Conservation (phyloP, 441 rosid genomes). For the Erodium texanum region DNA sequence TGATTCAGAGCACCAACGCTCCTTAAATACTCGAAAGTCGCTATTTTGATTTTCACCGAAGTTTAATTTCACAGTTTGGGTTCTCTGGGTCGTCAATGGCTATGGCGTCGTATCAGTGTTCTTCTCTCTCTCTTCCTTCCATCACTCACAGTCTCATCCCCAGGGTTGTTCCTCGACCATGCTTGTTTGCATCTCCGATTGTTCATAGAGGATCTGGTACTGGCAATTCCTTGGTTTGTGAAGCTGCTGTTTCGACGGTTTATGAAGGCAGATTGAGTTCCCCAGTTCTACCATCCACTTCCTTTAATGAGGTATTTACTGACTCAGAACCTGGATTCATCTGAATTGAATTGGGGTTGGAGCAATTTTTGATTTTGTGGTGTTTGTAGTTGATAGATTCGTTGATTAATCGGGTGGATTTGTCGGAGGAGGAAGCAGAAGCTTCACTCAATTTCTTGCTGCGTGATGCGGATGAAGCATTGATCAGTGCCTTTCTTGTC, state of each 20-base stretch:
- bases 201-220: not conserved
- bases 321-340: not conserved
- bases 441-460: conserved; percentile 57
- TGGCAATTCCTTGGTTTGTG: not conserved
- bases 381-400: conserved; percentile 57
- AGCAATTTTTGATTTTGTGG: not conserved
- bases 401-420: conserved; percentile 55
- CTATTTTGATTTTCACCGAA: too few species aligned
- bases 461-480: conserved; percentile 44
- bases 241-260: conserved; percentile 22
- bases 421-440: conserved; percentile 72
- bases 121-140: not conserved
- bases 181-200: not conserved
- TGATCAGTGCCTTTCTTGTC: conserved; percentile 82
- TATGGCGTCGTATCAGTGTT: not conserved
- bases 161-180: not conserved
- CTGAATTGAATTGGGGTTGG: not conserved
- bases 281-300: conserved; percentile 16
- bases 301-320: conserved; percentile 46
- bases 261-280: conserved; percentile 15
- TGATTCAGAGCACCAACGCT: too few species aligned
- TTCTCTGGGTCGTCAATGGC: conserved; percentile 2
- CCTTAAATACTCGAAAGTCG: too few species aligned
- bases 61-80: not conserved
- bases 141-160: not conserved